A percentile compares a stretch with the other conserved stretches of the same genome.
Conservation (phyloP, 768 basidiomycete genomes). For the Naganishia friedmannii region DNA sequence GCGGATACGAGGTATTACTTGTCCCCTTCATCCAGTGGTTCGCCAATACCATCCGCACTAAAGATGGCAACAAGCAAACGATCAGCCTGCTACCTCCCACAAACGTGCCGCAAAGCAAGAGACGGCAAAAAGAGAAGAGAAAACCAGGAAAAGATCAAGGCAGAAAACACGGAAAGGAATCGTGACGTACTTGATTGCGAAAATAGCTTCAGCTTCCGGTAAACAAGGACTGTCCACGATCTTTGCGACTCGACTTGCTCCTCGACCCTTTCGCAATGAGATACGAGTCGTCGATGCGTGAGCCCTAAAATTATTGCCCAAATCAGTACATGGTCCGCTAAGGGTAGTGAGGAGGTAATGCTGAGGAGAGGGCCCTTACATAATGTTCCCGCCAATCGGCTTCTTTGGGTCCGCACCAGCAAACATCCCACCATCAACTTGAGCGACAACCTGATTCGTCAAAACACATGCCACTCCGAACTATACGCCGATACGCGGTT, state of each 20-base stretch:
- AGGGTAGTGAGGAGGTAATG: no score
- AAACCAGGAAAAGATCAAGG: not conserved
- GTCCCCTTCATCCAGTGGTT: conserved; percentile 78
- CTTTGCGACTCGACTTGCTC: conserved; percentile 87
- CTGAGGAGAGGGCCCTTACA: conserved; percentile 50
- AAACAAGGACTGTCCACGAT: conserved; percentile 97
- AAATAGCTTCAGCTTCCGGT: conserved; percentile 92
- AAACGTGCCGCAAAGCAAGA: no score
- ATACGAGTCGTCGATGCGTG: conserved; percentile 95
- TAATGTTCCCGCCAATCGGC: conserved; percentile 81
- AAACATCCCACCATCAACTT: conserved; percentile 85
- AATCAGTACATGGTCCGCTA: no score
- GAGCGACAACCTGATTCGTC: conserved; percentile 99
- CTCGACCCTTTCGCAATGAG: conserved; percentile 87
- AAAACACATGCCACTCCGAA: conserved; percentile 97
- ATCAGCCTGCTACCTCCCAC: conserved; percentile 22
- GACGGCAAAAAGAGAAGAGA: not conserved
- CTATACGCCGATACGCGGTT: conserved; percentile 54
- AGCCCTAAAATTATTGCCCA: conserved; percentile 55
- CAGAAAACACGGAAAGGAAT: no score
- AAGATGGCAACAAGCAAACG: not conserved
- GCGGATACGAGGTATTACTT: not conserved
- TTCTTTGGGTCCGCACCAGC: conserved; percentile 93
- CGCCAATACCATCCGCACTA: conserved; percentile 82
- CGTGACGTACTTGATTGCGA: conserved; percentile 72